Conservation (phyloP, 192 early-diverging fungal species). For the Hyaloraphidium curvatum region DNA sequence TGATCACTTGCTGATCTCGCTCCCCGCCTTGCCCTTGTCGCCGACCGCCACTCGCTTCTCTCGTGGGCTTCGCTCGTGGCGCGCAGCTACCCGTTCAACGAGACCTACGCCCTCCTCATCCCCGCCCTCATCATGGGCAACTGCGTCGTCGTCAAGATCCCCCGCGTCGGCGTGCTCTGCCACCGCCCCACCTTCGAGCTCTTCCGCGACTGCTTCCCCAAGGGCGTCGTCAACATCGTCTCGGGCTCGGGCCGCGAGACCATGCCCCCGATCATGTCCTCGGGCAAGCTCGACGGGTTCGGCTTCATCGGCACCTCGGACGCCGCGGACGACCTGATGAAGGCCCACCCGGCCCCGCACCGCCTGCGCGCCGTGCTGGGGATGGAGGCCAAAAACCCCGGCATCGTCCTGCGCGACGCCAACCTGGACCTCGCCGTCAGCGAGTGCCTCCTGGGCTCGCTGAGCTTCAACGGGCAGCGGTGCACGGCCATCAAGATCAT, state of each 20-base stretch:
- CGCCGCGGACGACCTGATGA: not conserved
- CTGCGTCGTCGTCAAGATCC: conserved; percentile 2
- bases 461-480: conserved; percentile 4
- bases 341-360: conserved; percentile 4
- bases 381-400: conserved; percentile 5
- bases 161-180: conserved; percentile 2
- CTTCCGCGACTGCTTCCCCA: conserved; percentile 4
- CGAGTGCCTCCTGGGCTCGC: not conserved
- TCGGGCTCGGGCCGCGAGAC: conserved; percentile 3
- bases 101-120: conserved; percentile 1
- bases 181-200: conserved; percentile 2
- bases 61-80: no score
- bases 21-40: no score
- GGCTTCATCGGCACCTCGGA: conserved; percentile 3
- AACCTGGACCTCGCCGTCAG: not conserved
- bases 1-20: no score
- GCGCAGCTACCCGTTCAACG: conserved; percentile 4
- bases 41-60: no score
- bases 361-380: not conserved
- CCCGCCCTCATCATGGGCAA: conserved; percentile 7
- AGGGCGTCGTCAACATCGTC: conserved; percentile 4
- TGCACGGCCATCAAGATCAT: conserved; percentile 4
- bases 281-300: conserved; percentile 1
- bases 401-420: not conserved
- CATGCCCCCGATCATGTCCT: conserved; percentile 1